phyloP scores from a whole-genome alignment of 2,329 filamentous ascomycete genomes.

The Mycosphaerella sp. region DNA sequence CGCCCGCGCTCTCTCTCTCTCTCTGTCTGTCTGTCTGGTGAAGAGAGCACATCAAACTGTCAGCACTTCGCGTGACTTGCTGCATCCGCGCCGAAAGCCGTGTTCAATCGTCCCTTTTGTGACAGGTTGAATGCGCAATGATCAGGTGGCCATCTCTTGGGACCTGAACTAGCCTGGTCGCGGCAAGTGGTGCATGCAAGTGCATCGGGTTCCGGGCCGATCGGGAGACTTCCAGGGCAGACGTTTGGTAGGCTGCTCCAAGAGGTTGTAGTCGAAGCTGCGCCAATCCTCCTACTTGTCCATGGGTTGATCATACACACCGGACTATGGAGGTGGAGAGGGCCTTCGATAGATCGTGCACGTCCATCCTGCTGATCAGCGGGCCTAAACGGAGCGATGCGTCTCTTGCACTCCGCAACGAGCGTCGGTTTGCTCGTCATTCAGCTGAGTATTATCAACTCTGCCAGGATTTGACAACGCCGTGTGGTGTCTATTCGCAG shows the following conservation, averaged over 20 bases:
- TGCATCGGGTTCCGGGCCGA: constrained; percentile 30
- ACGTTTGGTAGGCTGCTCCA: constrained; percentile 24
- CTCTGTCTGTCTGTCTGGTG: not conserved
- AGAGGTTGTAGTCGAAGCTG: constrained; percentile 21
- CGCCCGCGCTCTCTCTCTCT: too few species aligned
- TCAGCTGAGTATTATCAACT: constrained; percentile 2
- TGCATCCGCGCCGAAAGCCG: constrained; percentile 22
- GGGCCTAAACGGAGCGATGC: constrained; percentile 21
- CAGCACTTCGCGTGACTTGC: constrained; percentile 31
- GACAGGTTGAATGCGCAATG: constrained; percentile 26
- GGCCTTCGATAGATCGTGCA: constrained; percentile 23
- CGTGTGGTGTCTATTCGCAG: not conserved
- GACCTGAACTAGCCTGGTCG: constrained; percentile 24
- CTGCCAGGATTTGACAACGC: not conserved
- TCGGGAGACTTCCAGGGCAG: constrained; percentile 31
- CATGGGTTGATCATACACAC: constrained; percentile 31
- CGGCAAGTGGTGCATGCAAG: constrained; percentile 24
- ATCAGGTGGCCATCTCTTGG: constrained; percentile 21
- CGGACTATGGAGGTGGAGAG: constrained; percentile 24
- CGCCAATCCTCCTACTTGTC: constrained; percentile 25
- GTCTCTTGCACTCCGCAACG: constrained; percentile 13
- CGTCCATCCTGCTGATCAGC: constrained; percentile 21
- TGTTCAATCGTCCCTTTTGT: constrained; percentile 24
- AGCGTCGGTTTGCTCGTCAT: constrained; percentile 14
- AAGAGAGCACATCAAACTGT: constrained; percentile 24